A percentile compares a stretch with the other conserved stretches of the same genome.
Evolutionary conservation across 768 basidiomycete genomes (phyloP).

Genomic region (Tephrocybe sp.): DNA sequence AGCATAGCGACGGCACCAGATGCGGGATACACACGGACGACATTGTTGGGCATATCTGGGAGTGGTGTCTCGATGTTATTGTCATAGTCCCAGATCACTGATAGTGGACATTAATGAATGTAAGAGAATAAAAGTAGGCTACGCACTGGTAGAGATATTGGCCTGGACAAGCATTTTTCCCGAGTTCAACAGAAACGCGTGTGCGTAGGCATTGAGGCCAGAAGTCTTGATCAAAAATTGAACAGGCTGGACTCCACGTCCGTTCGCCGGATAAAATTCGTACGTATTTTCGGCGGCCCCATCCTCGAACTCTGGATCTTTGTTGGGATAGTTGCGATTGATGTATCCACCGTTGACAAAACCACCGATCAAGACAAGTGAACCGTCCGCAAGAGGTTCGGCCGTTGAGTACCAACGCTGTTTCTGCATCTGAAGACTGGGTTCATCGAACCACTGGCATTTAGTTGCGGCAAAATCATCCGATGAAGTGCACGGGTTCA

Average conservation of each 20-base stretch:
- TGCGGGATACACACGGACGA: constrained; percentile 84
- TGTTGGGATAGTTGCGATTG: constrained; percentile 70
- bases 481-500: constrained; percentile 64
- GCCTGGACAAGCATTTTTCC: constrained; percentile 81
- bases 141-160: constrained; percentile 71
- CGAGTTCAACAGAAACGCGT: constrained; percentile 69
- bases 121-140: constrained; percentile 2
- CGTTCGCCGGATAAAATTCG: constrained; percentile 76
- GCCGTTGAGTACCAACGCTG: constrained; percentile 77
- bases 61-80: constrained; percentile 59
- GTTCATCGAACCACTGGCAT: constrained; percentile 75
- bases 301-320: constrained; percentile 58
- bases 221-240: constrained; percentile 74
- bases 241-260: constrained; percentile 47
- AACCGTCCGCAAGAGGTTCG: constrained; percentile 73
- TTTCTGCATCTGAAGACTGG: constrained; percentile 58
- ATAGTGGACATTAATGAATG: background rate
- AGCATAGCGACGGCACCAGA: constrained; percentile 88
- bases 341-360: constrained; percentile 77
- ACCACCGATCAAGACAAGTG: constrained; percentile 75
- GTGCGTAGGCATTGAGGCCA: constrained; percentile 76
- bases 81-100: constrained; percentile 49
- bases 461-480: constrained; percentile 44
- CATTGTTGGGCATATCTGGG: constrained; percentile 68
- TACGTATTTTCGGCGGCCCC: constrained; percentile 78